Percentiles rank a stretch among this genome's conserved stretches.
phyloP scores from a whole-genome alignment of 768 basidiomycete species.

The Chalciporus chontae region DNA sequence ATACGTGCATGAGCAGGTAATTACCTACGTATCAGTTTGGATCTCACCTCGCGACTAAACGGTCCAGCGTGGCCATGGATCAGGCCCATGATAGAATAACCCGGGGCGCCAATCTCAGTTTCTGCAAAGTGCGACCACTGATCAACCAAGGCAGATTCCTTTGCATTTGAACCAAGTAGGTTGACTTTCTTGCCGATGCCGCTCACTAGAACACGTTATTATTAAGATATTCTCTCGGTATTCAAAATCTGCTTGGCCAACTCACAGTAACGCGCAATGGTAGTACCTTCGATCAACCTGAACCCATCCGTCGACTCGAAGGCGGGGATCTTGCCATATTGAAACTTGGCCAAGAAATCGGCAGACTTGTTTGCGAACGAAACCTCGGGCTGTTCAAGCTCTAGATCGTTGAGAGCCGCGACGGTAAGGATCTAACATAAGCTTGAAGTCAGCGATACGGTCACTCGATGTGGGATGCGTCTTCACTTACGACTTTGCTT shows the following conservation, averaged over 20 bases:
- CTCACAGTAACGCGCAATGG: constrained; percentile 20
- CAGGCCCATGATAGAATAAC: background rate
- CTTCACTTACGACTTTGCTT: constrained; percentile 12
- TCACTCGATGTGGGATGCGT: background rate
- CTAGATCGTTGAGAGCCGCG: constrained; percentile 16
- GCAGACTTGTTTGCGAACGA: constrained; percentile 9
- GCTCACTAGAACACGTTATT: constrained; percentile 16
- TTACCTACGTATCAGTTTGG: background rate
- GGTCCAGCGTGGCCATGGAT: background rate
- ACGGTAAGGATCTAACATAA: constrained; percentile 17
- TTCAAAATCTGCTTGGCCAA: too few relatives aligned
- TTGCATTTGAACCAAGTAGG: constrained; percentile 11
- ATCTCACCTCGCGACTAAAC: constrained; percentile 13
- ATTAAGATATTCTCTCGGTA: too few relatives aligned
- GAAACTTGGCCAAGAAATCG: constrained; percentile 12
- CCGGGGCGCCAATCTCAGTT: constrained; percentile 5
- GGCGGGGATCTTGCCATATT: constrained; percentile 17
- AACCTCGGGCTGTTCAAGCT: constrained; percentile 7
- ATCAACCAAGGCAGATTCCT: constrained; percentile 13
- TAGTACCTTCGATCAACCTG: constrained; percentile 10
- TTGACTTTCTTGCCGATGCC: constrained; percentile 9
- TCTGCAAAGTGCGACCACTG: constrained; percentile 23
- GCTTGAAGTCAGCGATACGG: background rate
- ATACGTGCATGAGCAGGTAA: background rate
- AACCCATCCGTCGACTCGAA: constrained; percentile 19